These are phyloP conservation scores for Endotrypanum monterogeii DNA, from an alignment of 208 protist genomes.

Conservation along the genomic window DNA sequence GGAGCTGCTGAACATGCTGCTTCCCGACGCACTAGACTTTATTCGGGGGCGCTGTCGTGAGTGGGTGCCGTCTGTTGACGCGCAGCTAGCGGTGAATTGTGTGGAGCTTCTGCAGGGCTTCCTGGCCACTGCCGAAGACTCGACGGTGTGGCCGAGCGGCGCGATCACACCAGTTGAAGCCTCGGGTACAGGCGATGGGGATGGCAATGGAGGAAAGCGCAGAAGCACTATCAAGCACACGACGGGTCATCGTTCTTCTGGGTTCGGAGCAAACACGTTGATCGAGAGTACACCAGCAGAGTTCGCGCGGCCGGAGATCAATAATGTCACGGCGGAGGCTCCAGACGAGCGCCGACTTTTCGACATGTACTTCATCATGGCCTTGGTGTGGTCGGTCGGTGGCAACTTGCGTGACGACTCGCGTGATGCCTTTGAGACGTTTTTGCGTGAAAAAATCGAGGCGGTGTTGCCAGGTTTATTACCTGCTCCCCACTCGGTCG, in stretches of 20 bases:
- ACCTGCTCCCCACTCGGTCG: background rate
- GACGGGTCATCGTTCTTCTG: slow-evolving; percentile 17
- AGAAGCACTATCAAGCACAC: slow-evolving; percentile 8
- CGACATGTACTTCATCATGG: slow-evolving; percentile 95
- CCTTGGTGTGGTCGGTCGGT: slow-evolving; percentile 97
- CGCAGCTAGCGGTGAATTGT: slow-evolving; percentile 89
- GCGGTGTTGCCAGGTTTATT: slow-evolving; percentile 62
- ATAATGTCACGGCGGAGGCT: slow-evolving; percentile 33
- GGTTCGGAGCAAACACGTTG: slow-evolving; percentile 8
- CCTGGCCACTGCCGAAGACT: slow-evolving; percentile 54
- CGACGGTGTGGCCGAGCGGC: slow-evolving; percentile 52
- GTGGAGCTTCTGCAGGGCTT: slow-evolving; percentile 91
- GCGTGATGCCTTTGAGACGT: slow-evolving; percentile 89
- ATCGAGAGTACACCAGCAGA: slow-evolving; percentile 51
- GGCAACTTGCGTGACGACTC: slow-evolving; percentile 91
- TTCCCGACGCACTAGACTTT: slow-evolving; percentile 88
- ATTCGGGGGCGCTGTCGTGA: slow-evolving; percentile 88
- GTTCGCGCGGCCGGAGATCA: slow-evolving; percentile 74
- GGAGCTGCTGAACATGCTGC: slow-evolving; percentile 68
- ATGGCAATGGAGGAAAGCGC: slow-evolving; percentile 23
- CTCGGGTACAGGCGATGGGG: slow-evolving; percentile 25
- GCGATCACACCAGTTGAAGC: slow-evolving; percentile 40
- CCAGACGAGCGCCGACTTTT: slow-evolving; percentile 75
- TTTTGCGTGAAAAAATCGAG: slow-evolving; percentile 71
- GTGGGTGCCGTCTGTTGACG: slow-evolving; percentile 90